These are phyloP conservation scores for Amylocystis lapponica DNA, from an alignment of 768 basidiomycete genomes.

Conservation along the genomic window DNA sequence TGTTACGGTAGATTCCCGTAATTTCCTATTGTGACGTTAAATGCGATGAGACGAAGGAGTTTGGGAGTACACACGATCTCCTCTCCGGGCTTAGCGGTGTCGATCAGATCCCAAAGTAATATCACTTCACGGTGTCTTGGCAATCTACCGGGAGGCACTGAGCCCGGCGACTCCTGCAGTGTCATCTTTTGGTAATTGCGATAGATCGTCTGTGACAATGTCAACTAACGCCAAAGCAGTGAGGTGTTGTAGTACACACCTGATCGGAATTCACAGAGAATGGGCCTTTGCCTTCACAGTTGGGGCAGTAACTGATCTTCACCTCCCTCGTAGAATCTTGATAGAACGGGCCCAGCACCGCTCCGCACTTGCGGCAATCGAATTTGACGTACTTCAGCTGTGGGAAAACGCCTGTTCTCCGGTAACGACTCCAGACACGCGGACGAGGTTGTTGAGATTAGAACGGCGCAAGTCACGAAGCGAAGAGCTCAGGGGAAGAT, in stretches of 20 bases:
- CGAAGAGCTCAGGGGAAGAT: conserved; percentile 85
- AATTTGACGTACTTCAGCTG: conserved; percentile 99
- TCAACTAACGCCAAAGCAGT: background rate
- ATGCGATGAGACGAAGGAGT: background rate
- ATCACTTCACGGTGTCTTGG: conserved; percentile 97
- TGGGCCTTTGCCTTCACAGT: conserved; percentile 92
- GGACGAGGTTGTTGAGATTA: conserved; percentile 92
- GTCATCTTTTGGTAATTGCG: conserved; percentile 99
- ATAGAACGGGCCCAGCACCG: conserved; percentile 94
- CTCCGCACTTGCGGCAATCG: conserved; percentile 92
- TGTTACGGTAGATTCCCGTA: conserved; percentile 97
- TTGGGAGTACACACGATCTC: conserved; percentile 68
- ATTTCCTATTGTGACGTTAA: conserved; percentile 62
- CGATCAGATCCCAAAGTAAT: conserved; percentile 96
- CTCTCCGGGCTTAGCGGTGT: conserved; percentile 96
- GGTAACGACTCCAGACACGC: conserved; percentile 95
- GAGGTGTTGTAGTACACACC: conserved; percentile 33
- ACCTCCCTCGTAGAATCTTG: conserved; percentile 96
- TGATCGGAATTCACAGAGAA: conserved; percentile 97
- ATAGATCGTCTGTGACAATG: conserved; percentile 78
- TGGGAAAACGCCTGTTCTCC: conserved; percentile 96
- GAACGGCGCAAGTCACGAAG: conserved; percentile 90
- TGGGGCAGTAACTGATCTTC: conserved; percentile 88
- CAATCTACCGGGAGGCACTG: conserved; percentile 94
- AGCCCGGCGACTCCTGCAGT: conserved; percentile 94